A percentile compares a stretch with the other conserved stretches of the same genome.
These are phyloP conservation scores for Phytophthora pisi DNA, from an alignment of 352 stramenopile genomes.

Conservation along the genomic window DNA sequence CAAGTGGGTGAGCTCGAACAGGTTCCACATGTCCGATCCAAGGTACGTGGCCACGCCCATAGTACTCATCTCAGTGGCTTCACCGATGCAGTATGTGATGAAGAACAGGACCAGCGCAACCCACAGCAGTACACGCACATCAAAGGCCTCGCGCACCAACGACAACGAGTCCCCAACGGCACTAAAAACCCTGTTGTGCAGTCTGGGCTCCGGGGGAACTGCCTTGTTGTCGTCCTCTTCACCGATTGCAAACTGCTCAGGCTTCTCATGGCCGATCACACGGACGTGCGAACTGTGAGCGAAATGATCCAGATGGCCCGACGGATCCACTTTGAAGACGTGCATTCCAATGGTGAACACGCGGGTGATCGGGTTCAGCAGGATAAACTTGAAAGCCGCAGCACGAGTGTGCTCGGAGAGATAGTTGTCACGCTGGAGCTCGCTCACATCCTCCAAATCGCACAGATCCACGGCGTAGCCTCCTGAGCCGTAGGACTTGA, in stretches of 20 bases:
- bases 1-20: slow-evolving; percentile 86
- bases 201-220: not conserved
- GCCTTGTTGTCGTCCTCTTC: slow-evolving; percentile 7
- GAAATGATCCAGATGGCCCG: slow-evolving; percentile 82
- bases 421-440: slow-evolving; percentile 74
- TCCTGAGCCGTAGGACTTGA: slow-evolving; percentile 64
- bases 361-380: slow-evolving; percentile 89
- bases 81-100: slow-evolving; percentile 80
- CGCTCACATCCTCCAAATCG: slow-evolving; percentile 50
- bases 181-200: slow-evolving; percentile 26
- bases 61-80: slow-evolving; percentile 77
- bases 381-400: slow-evolving; percentile 84
- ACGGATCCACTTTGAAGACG: slow-evolving; percentile 81
- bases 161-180: slow-evolving; percentile 22
- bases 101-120: slow-evolving; percentile 73
- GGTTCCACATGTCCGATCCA: slow-evolving; percentile 87
- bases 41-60: slow-evolving; percentile 81
- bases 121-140: slow-evolving; percentile 74
- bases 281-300: slow-evolving; percentile 83
- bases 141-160: slow-evolving; percentile 41
- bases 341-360: slow-evolving; percentile 89
- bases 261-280: slow-evolving; percentile 76
- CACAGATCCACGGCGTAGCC: slow-evolving; percentile 84
- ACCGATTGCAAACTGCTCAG: slow-evolving; percentile 40
- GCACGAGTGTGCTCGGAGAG: slow-evolving; percentile 83